Percentiles rank a stretch among this genome's conserved stretches.
Conservation (phyloP, 129 eudicot species). For the Centrapalus pauciflorus region DNA sequence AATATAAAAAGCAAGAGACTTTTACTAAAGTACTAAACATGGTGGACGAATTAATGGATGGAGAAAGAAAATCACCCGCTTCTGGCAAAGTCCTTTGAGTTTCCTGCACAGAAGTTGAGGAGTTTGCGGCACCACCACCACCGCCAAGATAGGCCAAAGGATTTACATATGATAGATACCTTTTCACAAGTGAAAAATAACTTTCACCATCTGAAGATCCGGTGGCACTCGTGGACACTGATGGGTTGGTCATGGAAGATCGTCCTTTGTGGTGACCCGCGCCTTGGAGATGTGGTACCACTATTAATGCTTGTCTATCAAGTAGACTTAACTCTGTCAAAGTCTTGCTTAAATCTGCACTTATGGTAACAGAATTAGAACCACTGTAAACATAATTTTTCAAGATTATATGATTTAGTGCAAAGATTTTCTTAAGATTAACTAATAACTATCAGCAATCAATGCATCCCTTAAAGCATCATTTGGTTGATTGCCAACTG, state of each 20-base stretch:
- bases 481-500: not conserved
- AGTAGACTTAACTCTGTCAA: conserved; percentile 54
- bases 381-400: not conserved
- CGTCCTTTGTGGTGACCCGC: conserved; percentile 27
- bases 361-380: conserved; percentile 9
- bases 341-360: conserved; percentile 58
- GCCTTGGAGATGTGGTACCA: conserved; percentile 46
- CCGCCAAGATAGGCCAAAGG: conserved; percentile 68
- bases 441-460: not conserved
- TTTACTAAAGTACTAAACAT: not conserved
- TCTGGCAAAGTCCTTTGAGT: conserved; percentile 38
- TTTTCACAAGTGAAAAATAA: conserved; percentile 50
- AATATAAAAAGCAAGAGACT: not conserved
- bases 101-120: conserved; percentile 49
- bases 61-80: conserved; percentile 43
- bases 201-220: conserved; percentile 59
- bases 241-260: conserved; percentile 19
- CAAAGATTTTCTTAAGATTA: not conserved
- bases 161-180: conserved; percentile 56
- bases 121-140: conserved; percentile 21
- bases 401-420: not conserved
- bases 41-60: not conserved
- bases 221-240: conserved; percentile 24
- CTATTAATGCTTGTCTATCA: conserved; percentile 70
- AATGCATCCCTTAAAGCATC: not conserved